Percentiles rank a stretch among this genome's conserved stretches.
phyloP scores from a whole-genome alignment of 2,329 filamentous ascomycete species.

The Microsporum audouinii region DNA sequence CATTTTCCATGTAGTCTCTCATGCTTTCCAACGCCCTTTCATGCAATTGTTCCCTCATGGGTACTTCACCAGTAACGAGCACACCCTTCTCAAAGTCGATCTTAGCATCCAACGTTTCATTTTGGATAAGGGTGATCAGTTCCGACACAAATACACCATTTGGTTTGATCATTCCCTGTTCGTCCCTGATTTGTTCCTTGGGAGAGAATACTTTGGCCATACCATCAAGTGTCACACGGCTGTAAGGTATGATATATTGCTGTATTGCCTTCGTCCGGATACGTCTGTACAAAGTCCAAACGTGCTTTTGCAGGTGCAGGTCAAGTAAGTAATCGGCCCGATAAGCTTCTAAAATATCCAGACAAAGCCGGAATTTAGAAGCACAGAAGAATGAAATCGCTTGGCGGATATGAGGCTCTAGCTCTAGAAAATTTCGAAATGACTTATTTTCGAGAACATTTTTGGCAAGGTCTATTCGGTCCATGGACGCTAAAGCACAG shows the following conservation, averaged over 20 bases:
- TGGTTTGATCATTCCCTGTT: constrained; percentile 7
- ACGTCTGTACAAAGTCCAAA: constrained; percentile 55
- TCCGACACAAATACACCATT: constrained; percentile 43
- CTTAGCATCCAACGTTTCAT: constrained; percentile 59
- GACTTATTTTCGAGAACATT: constrained; percentile 65
- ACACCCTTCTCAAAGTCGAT: constrained; percentile 77
- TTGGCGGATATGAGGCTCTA: constrained; percentile 87
- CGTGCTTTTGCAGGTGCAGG: constrained; percentile 66
- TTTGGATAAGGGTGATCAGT: constrained; percentile 64
- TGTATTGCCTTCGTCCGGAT: constrained; percentile 88
- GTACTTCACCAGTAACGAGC: constrained; percentile 57
- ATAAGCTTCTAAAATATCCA: constrained; percentile 71
- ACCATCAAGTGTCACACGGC: constrained; percentile 66
- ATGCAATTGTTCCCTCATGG: constrained; percentile 60
- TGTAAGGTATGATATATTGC: constrained; percentile 86
- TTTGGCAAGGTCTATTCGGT: constrained; percentile 60
- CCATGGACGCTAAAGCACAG: constrained; percentile 81
- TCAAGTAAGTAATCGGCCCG: constrained; percentile 82
- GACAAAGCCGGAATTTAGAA: constrained; percentile 75
- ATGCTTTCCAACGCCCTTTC: constrained; percentile 55
- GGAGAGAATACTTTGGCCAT: constrained; percentile 66
- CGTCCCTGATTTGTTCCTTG: constrained; percentile 51
- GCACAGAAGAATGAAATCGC: constrained; percentile 83
- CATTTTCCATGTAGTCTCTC: constrained; percentile 59
- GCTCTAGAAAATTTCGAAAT: constrained; percentile 80